Evolutionary conservation across 2,329 filamentous ascomycete genomes (phyloP).

Genomic region (Aspergillus hiratsukae): DNA sequence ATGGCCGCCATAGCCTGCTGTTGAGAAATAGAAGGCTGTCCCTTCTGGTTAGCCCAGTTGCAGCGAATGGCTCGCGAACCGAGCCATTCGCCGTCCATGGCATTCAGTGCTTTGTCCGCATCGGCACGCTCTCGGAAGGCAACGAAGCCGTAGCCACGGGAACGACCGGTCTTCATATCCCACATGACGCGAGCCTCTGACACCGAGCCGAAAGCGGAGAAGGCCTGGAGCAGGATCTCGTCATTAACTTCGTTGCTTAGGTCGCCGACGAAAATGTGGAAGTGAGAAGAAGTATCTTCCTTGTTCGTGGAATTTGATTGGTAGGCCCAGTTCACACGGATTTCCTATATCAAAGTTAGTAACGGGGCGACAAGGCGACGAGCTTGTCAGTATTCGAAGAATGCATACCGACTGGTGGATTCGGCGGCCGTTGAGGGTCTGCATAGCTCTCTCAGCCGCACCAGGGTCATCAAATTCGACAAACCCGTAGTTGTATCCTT

Average conservation of each 20-base stretch:
- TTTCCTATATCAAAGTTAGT: constrained; percentile 62
- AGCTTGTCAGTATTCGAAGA: neutral
- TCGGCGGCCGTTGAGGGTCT: constrained; percentile 88
- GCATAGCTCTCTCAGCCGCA: constrained; percentile 94
- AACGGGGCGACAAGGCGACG: neutral
- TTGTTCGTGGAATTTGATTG: constrained; percentile 92
- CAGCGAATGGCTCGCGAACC: constrained; percentile 96
- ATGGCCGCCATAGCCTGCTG: constrained; percentile 95
- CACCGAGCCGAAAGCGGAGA: constrained; percentile 90
- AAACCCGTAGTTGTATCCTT: constrained; percentile 98
- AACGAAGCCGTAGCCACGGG: constrained; percentile 95
- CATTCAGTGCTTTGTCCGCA: constrained; percentile 91
- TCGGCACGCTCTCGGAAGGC: constrained; percentile 92
- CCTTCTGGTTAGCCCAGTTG: constrained; percentile 99
- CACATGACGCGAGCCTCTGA: constrained; percentile 99
- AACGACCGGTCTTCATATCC: constrained; percentile 99
- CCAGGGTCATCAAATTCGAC: constrained; percentile 98
- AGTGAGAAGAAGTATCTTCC: constrained; percentile 96
- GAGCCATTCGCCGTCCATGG: constrained; percentile 99
- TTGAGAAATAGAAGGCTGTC: constrained; percentile 97
- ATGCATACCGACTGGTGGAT: constrained; percentile 88
- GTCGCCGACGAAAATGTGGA: constrained; percentile 98
- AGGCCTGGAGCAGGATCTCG: constrained; percentile 86
- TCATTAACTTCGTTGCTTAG: constrained; percentile 98
- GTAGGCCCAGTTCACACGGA: constrained; percentile 98